Conservation (phyloP, 257 asterid species). For the Solanum ahanhuiri region DNA sequence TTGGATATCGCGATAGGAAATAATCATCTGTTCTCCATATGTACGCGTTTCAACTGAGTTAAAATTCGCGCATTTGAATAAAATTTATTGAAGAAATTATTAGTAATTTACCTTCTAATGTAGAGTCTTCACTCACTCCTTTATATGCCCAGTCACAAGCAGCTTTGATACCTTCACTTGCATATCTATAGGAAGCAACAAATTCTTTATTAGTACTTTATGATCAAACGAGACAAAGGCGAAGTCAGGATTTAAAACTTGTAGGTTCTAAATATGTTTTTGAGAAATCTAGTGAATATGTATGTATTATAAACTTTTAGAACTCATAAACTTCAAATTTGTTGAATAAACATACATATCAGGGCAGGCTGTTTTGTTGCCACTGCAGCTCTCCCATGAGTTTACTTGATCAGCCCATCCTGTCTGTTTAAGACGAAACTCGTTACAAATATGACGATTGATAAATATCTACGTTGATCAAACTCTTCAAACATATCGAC, state of each 20-base stretch:
- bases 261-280: neutral
- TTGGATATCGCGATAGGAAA: slow-evolving; percentile 49
- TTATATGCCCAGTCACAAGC: slow-evolving; percentile 83
- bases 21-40: slow-evolving; percentile 52
- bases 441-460: neutral
- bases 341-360: slow-evolving; percentile 37
- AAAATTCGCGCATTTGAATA: neutral
- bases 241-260: neutral
- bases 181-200: slow-evolving; percentile 39
- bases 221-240: neutral
- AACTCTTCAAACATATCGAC: neutral
- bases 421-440: slow-evolving; percentile 20
- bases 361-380: slow-evolving; percentile 45
- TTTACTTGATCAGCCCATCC: slow-evolving; percentile 65
- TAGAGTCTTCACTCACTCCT: slow-evolving; percentile 51
- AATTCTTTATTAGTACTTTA: neutral
- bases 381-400: slow-evolving; percentile 66
- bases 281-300: neutral
- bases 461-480: neutral
- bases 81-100: neutral
- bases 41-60: neutral
- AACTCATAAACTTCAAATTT: neutral
- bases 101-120: slow-evolving; percentile 47
- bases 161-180: slow-evolving; percentile 74
- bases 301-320: neutral